These are phyloP conservation scores for Chimonanthus praecox DNA, from an alignment of 164 flowering plant genomes.

Conservation along the genomic window DNA sequence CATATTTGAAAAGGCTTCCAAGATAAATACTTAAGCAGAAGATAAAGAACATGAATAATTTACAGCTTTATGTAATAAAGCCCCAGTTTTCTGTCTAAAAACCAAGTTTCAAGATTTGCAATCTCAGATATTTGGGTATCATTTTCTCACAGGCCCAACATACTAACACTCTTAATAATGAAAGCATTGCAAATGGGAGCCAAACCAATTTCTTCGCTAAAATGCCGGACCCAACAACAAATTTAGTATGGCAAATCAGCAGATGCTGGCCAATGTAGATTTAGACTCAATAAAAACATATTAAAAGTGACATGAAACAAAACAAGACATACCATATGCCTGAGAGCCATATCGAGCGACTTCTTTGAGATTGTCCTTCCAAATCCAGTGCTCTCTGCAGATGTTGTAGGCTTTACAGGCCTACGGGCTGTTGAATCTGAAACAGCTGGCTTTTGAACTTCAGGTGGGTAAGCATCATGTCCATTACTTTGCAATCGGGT, in stretches of 20 bases:
- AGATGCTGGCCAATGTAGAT: background rate
- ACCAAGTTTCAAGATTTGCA: no score
- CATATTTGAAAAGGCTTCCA: no score
- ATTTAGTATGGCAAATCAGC: background rate
- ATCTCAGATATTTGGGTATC: no score
- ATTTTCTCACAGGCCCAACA: no score
- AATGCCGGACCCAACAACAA: background rate
- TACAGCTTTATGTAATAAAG: no score
- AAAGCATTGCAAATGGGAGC: no score
- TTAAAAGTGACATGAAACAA: background rate
- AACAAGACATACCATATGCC: conserved; percentile 72
- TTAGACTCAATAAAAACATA: background rate
- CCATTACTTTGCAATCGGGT: conserved; percentile 44
- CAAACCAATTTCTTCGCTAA: no score
- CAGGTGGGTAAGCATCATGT: conserved; percentile 33
- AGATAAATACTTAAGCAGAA: no score
- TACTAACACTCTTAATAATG: no score
- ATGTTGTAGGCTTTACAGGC: conserved; percentile 40
- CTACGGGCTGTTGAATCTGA: conserved; percentile 42
- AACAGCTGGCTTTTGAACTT: conserved; percentile 35
- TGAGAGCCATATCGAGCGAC: conserved; percentile 89
- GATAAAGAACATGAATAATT: no score
- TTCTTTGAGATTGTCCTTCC: conserved; percentile 92
- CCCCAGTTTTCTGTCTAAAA: no score
- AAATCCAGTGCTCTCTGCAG: conserved; percentile 63